Evolutionary conservation across 2,329 filamentous ascomycete genomes (phyloP).

Genomic region (Clarireedia paspali): DNA sequence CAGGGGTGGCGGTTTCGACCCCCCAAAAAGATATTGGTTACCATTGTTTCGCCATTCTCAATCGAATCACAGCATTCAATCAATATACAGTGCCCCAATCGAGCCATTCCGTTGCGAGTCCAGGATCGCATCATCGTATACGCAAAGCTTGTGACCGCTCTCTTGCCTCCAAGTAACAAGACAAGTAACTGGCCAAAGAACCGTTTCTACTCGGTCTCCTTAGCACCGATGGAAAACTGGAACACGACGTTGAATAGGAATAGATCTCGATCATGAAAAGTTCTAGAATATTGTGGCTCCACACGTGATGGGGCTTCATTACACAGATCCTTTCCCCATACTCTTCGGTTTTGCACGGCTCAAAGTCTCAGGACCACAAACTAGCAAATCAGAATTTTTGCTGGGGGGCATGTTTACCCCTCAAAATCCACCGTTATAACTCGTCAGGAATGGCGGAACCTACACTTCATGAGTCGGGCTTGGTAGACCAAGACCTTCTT

Average conservation of each 20-base stretch:
- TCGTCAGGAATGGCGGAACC: conserved; percentile 4
- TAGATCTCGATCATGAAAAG: conserved; percentile 3
- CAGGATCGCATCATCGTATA: conserved; percentile 1
- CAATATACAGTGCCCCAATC: neutral
- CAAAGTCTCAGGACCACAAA: neutral
- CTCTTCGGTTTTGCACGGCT: conserved; percentile 5
- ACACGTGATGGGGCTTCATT: conserved; percentile 3
- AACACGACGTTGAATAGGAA: neutral
- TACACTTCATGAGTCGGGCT: neutral
- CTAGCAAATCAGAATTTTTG: conserved; percentile 1
- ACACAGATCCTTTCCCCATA: neutral
- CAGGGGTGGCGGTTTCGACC: no score
- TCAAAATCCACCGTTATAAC: neutral
- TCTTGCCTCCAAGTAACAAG: neutral
- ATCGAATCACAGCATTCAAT: no score
- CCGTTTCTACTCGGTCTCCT: conserved; percentile 1
- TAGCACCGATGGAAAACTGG: neutral
- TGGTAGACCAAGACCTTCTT: neutral
- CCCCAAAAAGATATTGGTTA: neutral
- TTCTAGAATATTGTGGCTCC: conserved; percentile 2
- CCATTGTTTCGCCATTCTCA: neutral
- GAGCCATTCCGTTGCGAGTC: neutral
- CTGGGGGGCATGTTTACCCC: neutral
- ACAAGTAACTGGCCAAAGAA: neutral
- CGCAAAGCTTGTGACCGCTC: conserved; percentile 7